phyloP scores from a whole-genome alignment of 2,329 filamentous ascomycete genomes.

The Colletotrichum sp. region DNA sequence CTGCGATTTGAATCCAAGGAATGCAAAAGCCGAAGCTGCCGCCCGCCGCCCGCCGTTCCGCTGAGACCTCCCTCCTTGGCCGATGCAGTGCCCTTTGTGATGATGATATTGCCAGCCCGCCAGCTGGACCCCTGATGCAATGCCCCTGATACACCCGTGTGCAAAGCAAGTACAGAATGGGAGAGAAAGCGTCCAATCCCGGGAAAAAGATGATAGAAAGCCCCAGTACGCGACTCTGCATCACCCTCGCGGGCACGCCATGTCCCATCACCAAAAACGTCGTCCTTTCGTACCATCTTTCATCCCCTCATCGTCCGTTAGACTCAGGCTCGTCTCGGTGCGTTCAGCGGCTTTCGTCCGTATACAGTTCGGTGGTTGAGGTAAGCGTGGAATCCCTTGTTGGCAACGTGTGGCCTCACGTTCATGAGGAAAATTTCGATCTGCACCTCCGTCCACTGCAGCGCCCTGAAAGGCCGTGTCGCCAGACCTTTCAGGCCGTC shows the following conservation, averaged over 20 bases:
- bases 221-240: background rate
- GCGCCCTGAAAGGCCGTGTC: slow-evolving; percentile 40
- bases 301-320: background rate
- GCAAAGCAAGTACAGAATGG: background rate
- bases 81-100: slow-evolving; percentile 7
- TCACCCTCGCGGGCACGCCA: background rate
- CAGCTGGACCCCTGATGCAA: slow-evolving; percentile 6
- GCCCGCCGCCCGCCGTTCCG: background rate
- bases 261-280: background rate
- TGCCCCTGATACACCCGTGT: background rate
- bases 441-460: slow-evolving; percentile 44
- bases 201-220: background rate
- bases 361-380: slow-evolving; percentile 44
- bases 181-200: slow-evolving; percentile 1
- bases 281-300: background rate
- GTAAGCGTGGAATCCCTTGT: slow-evolving; percentile 41
- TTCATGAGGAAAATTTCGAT: slow-evolving; percentile 49
- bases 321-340: background rate
- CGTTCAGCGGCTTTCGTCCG: slow-evolving; percentile 39
- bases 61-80: background rate
- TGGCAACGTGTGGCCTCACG: slow-evolving; percentile 43
- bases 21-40: background rate
- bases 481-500: slow-evolving; percentile 44
- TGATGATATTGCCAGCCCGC: slow-evolving; percentile 7
- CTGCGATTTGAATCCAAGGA: background rate